phyloP scores from a whole-genome alignment of 176 grass and related monocot genomes.

The Calamus simplicifolius region DNA sequence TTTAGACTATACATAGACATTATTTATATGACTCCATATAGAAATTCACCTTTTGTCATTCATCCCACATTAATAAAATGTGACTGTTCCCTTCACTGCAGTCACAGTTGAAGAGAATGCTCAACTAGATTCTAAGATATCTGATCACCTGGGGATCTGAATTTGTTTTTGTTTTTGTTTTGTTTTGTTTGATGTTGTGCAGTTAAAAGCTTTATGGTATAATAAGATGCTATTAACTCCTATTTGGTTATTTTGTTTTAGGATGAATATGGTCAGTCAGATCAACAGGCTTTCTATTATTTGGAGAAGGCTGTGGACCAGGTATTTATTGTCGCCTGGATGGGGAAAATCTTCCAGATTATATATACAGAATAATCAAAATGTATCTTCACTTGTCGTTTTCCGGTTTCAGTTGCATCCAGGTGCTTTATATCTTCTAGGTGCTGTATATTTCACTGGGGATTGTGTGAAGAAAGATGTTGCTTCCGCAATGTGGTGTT shows the following conservation, averaged over 20 bases:
- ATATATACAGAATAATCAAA: too few relatives aligned
- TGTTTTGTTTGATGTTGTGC: conserved; percentile 5
- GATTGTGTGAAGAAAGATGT: conserved; percentile 90
- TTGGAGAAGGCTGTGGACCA: conserved; percentile 93
- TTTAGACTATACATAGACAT: too few relatives aligned
- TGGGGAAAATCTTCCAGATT: conserved; percentile 11
- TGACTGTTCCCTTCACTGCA: too few relatives aligned
- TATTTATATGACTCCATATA: too few relatives aligned
- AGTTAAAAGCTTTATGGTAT: too few relatives aligned
- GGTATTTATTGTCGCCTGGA: conserved; percentile 29
- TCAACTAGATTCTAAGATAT: neutral
- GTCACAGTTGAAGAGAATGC: too few relatives aligned
- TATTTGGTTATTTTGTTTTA: conserved; percentile 19
- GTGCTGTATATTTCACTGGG: conserved; percentile 81
- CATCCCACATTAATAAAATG: too few relatives aligned
- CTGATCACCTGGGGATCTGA: neutral
- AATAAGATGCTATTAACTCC: neutral
- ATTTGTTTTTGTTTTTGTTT: neutral
- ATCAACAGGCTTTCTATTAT: conserved; percentile 92
- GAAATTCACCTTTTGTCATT: too few relatives aligned
- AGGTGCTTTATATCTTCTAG: conserved; percentile 89
- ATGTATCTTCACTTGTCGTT: too few relatives aligned
- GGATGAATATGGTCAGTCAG: conserved; percentile 76
- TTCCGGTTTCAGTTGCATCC: conserved; percentile 62
- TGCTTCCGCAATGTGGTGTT: conserved; percentile 89